These are phyloP conservation scores for Clausena lansium DNA, from an alignment of 345 rosid species.

Conservation along the genomic window DNA sequence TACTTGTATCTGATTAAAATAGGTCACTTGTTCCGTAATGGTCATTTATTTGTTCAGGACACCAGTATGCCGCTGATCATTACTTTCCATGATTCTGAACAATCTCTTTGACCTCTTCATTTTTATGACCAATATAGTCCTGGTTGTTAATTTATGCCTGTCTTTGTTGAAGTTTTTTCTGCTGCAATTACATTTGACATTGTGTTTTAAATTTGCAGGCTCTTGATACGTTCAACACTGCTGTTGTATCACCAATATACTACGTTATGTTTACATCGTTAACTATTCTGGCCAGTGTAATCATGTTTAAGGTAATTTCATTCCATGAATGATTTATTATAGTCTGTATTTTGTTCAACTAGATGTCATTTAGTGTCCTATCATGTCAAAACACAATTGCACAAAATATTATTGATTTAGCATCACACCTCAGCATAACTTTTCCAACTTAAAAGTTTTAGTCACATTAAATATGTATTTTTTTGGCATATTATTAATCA, in stretches of 20 bases:
- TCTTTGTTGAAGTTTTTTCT: slow-evolving; percentile 4
- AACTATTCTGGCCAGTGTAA: slow-evolving; percentile 82
- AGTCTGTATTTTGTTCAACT: neutral
- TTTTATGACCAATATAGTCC: neutral
- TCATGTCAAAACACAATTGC: neutral
- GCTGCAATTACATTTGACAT: slow-evolving; percentile 7
- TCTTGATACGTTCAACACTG: slow-evolving; percentile 90
- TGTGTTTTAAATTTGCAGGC: slow-evolving; percentile 51
- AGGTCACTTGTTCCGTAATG: neutral
- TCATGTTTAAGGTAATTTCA: slow-evolving; percentile 80
- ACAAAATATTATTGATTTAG: neutral
- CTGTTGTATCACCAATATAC: slow-evolving; percentile 89
- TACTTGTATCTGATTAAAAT: neutral
- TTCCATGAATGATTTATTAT: neutral
- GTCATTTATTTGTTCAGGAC: neutral
- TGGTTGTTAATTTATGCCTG: neutral
- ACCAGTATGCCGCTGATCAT: neutral
- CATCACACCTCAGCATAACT: neutral
- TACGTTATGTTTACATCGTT: slow-evolving; percentile 88
- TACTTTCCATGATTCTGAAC: neutral
- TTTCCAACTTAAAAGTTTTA: neutral
- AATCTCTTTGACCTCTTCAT: neutral
- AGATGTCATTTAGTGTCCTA: neutral
- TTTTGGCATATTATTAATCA: neutral
- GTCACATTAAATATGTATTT: neutral